Percentiles rank a stretch among this genome's conserved stretches.
These are phyloP conservation scores for Linderniella brevidens DNA, from an alignment of 257 asterid species.

Conservation along the genomic window DNA sequence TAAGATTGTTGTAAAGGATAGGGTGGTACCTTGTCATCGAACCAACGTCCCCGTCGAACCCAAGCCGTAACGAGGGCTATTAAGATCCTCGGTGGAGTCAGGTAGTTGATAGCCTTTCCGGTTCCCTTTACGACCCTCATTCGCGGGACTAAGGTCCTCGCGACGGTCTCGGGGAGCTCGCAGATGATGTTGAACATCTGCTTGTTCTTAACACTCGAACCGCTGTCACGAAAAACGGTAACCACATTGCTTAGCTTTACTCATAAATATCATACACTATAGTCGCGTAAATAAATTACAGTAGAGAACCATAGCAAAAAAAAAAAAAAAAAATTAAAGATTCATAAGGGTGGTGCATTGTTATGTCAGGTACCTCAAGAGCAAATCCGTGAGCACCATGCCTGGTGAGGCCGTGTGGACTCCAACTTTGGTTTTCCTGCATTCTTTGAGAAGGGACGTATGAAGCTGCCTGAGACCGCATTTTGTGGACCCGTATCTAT, in stretches of 20 bases:
- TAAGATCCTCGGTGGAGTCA: slow-evolving; percentile 95
- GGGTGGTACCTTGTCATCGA: slow-evolving; percentile 65
- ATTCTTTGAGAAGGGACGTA: slow-evolving; percentile 79
- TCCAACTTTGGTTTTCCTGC: slow-evolving; percentile 63
- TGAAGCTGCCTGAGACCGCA: slow-evolving; percentile 98
- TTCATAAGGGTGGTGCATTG: slow-evolving; percentile 5
- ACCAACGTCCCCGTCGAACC: slow-evolving; percentile 96
- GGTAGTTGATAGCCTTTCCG: slow-evolving; percentile 79
- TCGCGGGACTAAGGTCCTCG: slow-evolving; percentile 84
- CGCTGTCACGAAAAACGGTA: slow-evolving; percentile 33
- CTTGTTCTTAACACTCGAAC: slow-evolving; percentile 74
- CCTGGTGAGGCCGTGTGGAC: slow-evolving; percentile 99
- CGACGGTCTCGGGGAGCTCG: slow-evolving; percentile 98
- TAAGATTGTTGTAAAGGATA: no score
- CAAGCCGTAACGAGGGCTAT: slow-evolving; percentile 92
- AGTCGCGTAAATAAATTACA: no score
- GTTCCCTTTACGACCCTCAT: slow-evolving; percentile 98
- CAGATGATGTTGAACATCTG: slow-evolving; percentile 95
- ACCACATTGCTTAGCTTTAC: no score
- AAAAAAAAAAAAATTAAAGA: no score
- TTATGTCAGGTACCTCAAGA: slow-evolving; percentile 43
- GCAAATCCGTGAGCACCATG: slow-evolving; percentile 92
- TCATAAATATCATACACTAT: no score
- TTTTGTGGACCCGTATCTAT: slow-evolving; percentile 88
- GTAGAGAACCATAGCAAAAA: no score